A percentile compares a stretch with the other conserved stretches of the same genome.
Evolutionary conservation across 176 grass and related monocot genomes (phyloP).

Genomic region (Triticum turgidum): DNA sequence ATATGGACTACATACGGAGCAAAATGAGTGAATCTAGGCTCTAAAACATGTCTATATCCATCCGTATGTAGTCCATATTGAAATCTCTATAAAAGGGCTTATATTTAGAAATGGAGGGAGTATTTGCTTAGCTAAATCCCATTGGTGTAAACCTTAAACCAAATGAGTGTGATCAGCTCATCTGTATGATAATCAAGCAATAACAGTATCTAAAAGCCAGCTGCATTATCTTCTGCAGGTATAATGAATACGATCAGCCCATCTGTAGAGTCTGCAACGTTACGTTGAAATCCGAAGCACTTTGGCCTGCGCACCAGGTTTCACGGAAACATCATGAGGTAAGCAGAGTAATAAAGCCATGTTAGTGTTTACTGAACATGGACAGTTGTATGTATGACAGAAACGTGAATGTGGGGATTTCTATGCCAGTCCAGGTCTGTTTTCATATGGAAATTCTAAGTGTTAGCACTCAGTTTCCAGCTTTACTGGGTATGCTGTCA

Average conservation of each 20-base stretch:
- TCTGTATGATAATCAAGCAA: not conserved
- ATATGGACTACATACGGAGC: no score
- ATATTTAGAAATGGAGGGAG: no score
- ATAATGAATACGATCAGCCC: slow-evolving; percentile 90
- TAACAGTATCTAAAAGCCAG: not conserved
- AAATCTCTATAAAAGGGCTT: no score
- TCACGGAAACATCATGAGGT: slow-evolving; percentile 96
- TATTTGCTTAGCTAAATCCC: not conserved
- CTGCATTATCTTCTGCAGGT: slow-evolving; percentile 46
- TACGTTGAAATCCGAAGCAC: slow-evolving; percentile 84
- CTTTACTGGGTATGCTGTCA: not conserved
- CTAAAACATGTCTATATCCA: no score
- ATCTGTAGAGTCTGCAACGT: slow-evolving; percentile 92
- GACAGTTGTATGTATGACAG: not conserved
- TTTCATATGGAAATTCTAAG: not conserved
- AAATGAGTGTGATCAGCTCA: no score
- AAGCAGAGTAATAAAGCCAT: not conserved
- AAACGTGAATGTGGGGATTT: not conserved
- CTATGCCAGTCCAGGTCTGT: not conserved
- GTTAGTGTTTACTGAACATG: not conserved
- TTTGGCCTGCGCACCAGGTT: slow-evolving; percentile 94
- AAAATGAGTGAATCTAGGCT: no score
- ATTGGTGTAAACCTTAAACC: no score
- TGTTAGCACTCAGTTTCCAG: not conserved
- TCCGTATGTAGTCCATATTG: no score